Evolutionary conservation across 176 grass and related monocot species (phyloP).

Genomic region (Melocanna baccifera): DNA sequence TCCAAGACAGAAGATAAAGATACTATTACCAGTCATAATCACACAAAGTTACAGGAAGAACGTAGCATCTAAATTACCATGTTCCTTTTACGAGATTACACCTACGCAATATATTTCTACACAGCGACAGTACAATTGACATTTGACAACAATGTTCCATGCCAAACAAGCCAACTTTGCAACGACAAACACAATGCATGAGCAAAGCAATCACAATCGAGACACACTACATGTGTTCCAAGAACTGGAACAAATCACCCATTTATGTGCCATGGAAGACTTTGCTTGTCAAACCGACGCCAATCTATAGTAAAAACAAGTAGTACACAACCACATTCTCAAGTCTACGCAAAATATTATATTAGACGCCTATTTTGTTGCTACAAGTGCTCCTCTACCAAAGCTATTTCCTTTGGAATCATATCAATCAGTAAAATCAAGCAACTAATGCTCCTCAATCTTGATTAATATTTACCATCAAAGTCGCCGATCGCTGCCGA

Average conservation of each 20-base stretch:
- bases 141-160: background rate
- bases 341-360: background rate
- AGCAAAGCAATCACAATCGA: slow-evolving; percentile 3
- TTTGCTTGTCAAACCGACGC: background rate
- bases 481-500: too few relatives aligned
- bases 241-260: background rate
- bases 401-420: background rate
- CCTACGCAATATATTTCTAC: background rate
- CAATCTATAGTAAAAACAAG: background rate
- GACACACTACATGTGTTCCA: background rate
- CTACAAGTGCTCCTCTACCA: background rate
- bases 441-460: too few relatives aligned
- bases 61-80: background rate
- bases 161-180: background rate
- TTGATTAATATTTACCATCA: too few relatives aligned
- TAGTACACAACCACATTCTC: background rate
- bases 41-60: background rate
- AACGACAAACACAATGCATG: background rate
- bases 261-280: too few relatives aligned
- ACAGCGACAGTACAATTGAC: background rate
- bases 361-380: background rate
- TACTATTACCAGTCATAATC: background rate
- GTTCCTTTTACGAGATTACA: background rate
- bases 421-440: background rate
- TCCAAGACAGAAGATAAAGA: background rate